Evolutionary conservation across 176 grass and related monocot genomes (phyloP).

Genomic region (Aegilops sharonensis): DNA sequence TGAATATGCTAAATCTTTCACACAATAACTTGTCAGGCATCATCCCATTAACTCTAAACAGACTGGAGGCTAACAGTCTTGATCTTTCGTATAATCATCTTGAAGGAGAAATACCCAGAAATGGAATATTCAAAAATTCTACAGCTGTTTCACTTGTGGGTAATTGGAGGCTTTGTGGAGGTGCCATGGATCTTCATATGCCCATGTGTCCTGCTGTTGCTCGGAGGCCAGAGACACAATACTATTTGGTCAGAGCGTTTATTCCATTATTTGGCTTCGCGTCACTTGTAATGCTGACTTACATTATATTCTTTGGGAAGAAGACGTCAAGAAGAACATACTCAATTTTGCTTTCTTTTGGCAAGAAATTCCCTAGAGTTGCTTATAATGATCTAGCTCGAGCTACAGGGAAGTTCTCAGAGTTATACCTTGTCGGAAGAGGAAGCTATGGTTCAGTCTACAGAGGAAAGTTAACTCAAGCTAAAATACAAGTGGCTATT

Average conservation of each 20-base stretch:
- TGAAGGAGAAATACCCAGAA: neutral
- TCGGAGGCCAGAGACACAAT: neutral
- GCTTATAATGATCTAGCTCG: constrained; percentile 35
- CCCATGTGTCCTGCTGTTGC: neutral
- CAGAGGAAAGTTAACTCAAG: too few relatives aligned
- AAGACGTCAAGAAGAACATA: neutral
- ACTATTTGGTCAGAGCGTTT: neutral
- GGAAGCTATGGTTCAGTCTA: neutral
- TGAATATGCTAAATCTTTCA: constrained; percentile 35
- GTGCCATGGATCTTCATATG: constrained; percentile 10
- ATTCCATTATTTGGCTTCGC: neutral
- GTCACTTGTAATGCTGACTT: neutral
- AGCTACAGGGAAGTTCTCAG: constrained; percentile 32
- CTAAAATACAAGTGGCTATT: too few relatives aligned
- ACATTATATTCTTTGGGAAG: neutral
- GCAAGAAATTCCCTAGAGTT: neutral
- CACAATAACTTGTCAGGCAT: constrained; percentile 31
- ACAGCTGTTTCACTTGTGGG: neutral
- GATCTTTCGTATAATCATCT: constrained; percentile 37
- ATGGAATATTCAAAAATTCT: neutral
- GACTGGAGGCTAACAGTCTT: neutral
- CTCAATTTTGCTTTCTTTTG: too few relatives aligned
- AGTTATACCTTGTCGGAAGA: constrained; percentile 20
- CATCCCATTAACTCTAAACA: constrained; percentile 16
- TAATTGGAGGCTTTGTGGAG: constrained; percentile 20